Evolutionary conservation across 2,329 filamentous ascomycete species (phyloP), one percentile per base, ranked within the genome.

Genomic region (Calonectria multiphialidica): DNA sequence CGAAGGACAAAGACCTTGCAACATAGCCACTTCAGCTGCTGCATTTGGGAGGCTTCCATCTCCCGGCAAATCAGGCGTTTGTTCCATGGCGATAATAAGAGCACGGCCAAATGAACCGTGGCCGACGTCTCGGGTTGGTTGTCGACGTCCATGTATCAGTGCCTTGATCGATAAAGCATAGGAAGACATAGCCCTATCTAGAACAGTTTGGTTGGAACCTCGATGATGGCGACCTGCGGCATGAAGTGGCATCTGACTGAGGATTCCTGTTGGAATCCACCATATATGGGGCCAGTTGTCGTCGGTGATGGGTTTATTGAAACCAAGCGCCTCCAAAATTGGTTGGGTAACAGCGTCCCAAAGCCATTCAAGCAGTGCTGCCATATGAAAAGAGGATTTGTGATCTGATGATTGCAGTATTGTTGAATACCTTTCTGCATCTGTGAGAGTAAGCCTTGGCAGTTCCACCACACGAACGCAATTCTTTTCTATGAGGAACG

Each of bases 161-260:
- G 64, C n/a, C 50, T 45, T 66, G 49, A 66, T 35, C 21, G 64
- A 57, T 23, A 49, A 66, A 2, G 47, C 16, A 18, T 66, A 66
- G 6, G 64, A 45, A 2, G 64, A 66, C 50, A 66, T 66, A n/a
- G 42, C 64, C 28, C 64, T 28, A 6, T 66, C 64, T 16, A 66
- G n/a, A 16, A 66, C 64, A 9, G 47, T 57, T 10, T 66, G 23
- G 2, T 10, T 13, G 15, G 59, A 6, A 6, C 33, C 33, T 35
- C 33, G 1, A 12, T 33, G 35, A 57, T 57, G 10, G 37, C 23
- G 13, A 13, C 62, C 37, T 30, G 59, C 59, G 33, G 59, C 59
- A 47, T 63, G 37, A 47, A 63, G 40, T 1, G 59, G 59, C 28
- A 47, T 7, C 59, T 63, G 59, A 40, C 25, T 63, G 13, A 63